A percentile compares a stretch with the other conserved stretches of the same genome.
Evolutionary conservation across 2,329 filamentous ascomycete species (phyloP).

Genomic region (Botrytis sinoallii): DNA sequence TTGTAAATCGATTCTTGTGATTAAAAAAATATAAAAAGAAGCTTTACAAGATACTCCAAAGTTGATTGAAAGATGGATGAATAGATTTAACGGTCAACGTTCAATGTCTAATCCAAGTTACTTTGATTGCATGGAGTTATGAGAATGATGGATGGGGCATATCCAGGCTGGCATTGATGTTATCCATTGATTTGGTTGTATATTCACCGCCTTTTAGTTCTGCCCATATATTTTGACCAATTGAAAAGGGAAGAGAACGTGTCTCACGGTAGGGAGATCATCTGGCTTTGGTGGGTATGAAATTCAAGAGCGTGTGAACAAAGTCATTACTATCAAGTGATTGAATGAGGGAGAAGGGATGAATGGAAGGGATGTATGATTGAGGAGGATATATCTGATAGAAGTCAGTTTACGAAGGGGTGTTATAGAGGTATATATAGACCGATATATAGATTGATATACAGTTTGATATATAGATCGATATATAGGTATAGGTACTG

Average conservation of each 20-base stretch:
- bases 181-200: not conserved
- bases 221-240: constrained; percentile 7
- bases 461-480: not conserved
- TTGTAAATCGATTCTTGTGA: not conserved
- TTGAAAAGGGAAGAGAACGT: constrained; percentile 5
- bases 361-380: not conserved
- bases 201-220: constrained; percentile 4
- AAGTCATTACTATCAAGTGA: not conserved
- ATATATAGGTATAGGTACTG: not conserved
- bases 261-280: constrained; percentile 12
- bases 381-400: no score
- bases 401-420: not conserved
- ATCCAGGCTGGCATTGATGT: constrained; percentile 18
- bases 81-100: constrained; percentile 8
- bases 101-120: constrained; percentile 11
- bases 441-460: not conserved
- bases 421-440: not conserved
- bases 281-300: not conserved
- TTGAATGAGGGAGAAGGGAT: not conserved
- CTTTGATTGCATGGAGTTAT: constrained; percentile 8
- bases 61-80: constrained; percentile 3
- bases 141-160: constrained; percentile 14
- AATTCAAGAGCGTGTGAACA: not conserved
- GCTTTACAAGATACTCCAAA: not conserved
- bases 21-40: constrained; percentile 7